Evolutionary conservation across 495 filamentous ascomycete genomes (phyloP).

Genomic region (Penicillium dipodomyicola): DNA sequence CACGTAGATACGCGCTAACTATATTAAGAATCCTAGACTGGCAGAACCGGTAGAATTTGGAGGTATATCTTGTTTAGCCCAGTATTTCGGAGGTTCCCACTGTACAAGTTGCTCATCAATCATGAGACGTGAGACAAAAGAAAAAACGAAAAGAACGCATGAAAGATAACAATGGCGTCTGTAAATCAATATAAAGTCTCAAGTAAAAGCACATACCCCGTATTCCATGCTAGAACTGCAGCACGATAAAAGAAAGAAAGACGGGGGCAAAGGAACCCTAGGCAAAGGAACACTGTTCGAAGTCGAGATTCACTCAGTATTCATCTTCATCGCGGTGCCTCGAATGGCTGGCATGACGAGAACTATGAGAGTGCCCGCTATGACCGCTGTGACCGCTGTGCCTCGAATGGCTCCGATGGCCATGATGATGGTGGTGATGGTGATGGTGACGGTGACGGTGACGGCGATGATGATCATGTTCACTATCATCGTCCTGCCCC

Average conservation of each 20-base stretch:
- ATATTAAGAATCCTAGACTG: too few relatives aligned
- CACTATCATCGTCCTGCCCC: slow-evolving; percentile 13
- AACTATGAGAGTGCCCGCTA: slow-evolving; percentile 10
- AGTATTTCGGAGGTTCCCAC: too few relatives aligned
- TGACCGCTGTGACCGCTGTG: slow-evolving; percentile 17
- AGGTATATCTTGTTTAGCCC: too few relatives aligned
- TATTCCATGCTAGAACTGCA: background rate
- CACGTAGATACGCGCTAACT: too few relatives aligned
- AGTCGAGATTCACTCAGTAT: background rate
- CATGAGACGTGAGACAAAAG: background rate
- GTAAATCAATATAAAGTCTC: background rate
- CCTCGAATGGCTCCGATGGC: slow-evolving; percentile 31
- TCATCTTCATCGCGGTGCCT: slow-evolving; percentile 6
- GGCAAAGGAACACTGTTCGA: background rate
- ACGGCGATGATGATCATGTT: slow-evolving; percentile 17
- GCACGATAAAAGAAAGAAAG: background rate
- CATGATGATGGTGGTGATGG: slow-evolving; percentile 19
- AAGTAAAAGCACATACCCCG: background rate
- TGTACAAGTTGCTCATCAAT: background rate
- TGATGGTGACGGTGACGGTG: slow-evolving; percentile 20
- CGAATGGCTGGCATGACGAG: slow-evolving; percentile 2
- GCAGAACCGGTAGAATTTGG: too few relatives aligned
- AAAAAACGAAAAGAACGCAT: background rate
- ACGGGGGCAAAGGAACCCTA: background rate
- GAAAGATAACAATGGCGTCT: background rate